phyloP scores from a whole-genome alignment of 2,329 filamentous ascomycete genomes.

The Alternaria sp. region DNA sequence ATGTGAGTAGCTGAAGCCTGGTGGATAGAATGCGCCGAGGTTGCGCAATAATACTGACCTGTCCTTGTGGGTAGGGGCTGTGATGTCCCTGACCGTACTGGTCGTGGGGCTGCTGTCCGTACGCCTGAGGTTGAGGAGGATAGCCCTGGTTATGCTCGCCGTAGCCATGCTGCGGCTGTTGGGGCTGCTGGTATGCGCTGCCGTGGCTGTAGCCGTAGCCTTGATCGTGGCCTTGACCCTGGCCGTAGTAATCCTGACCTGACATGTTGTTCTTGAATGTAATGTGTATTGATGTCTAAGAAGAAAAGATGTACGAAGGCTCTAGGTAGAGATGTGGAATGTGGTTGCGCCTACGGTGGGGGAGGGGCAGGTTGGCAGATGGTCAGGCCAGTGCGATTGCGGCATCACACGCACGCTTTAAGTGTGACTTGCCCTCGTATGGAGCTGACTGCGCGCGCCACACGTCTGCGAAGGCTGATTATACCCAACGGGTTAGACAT shows the following conservation, averaged over 20 bases:
- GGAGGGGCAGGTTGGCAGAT: constrained; percentile 25
- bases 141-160: constrained; percentile 30
- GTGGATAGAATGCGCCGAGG: constrained; percentile 14
- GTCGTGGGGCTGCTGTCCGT: constrained; percentile 36
- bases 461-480: constrained; percentile 12
- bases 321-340: constrained; percentile 10
- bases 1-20: constrained; percentile 16
- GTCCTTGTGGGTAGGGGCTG: constrained; percentile 21
- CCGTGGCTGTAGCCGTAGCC: constrained; percentile 34
- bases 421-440: constrained; percentile 20
- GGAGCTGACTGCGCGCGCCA: constrained; percentile 23
- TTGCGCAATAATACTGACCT: constrained; percentile 21
- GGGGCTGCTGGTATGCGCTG: constrained; percentile 23
- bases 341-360: constrained; percentile 22
- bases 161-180: constrained; percentile 30
- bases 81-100: constrained; percentile 33
- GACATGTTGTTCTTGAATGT: constrained; percentile 19
- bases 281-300: neutral
- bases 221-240: constrained; percentile 21
- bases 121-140: constrained; percentile 28
- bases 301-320: neutral
- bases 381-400: constrained; percentile 22
- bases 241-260: constrained; percentile 45
- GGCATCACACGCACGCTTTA: constrained; percentile 31
- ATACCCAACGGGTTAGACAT: constrained; percentile 17